phyloP scores from a whole-genome alignment of 768 basidiomycete species.

The Mycena leptocephala region DNA sequence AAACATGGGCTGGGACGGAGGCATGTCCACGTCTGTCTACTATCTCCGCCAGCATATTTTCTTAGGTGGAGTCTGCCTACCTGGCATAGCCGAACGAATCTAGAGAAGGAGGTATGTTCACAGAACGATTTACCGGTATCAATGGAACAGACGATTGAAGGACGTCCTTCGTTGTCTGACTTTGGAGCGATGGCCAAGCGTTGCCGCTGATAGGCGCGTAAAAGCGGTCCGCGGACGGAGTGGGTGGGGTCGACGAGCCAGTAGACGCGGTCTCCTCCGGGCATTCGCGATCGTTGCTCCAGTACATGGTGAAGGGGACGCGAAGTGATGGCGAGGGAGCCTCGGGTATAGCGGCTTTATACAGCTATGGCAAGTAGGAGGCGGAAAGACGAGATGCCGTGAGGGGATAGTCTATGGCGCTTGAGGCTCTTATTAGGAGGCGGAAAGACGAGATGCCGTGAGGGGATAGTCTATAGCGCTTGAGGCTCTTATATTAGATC shows the following conservation, averaged over 20 bases:
- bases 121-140: too few relatives aligned
- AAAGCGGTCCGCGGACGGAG: slow-evolving; percentile 31
- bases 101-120: too few relatives aligned
- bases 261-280: slow-evolving; percentile 30
- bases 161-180: slow-evolving; percentile 67
- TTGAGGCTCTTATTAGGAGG: slow-evolving; percentile 18
- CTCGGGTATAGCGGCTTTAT: slow-evolving; percentile 13
- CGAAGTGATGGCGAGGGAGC: not conserved
- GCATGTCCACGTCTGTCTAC: too few relatives aligned
- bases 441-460: not conserved
- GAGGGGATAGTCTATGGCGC: slow-evolving; percentile 16
- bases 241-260: slow-evolving; percentile 30
- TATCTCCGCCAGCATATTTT: too few relatives aligned
- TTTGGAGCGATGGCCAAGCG: slow-evolving; percentile 44
- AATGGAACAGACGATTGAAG: too few relatives aligned
- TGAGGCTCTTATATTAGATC: slow-evolving; percentile 25
- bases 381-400: not conserved
- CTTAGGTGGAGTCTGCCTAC: too few relatives aligned
- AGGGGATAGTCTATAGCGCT: slow-evolving; percentile 14
- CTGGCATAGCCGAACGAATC: too few relatives aligned
- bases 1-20: too few relatives aligned
- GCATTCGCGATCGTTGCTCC: slow-evolving; percentile 25
- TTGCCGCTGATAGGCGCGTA: slow-evolving; percentile 27
- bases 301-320: slow-evolving; percentile 31
- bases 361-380: not conserved